Percentiles rank a stretch among this genome's conserved stretches.
Conservation (phyloP, 2,329 filamentous ascomycete species). For the Colletotrichum chrysophilum region DNA sequence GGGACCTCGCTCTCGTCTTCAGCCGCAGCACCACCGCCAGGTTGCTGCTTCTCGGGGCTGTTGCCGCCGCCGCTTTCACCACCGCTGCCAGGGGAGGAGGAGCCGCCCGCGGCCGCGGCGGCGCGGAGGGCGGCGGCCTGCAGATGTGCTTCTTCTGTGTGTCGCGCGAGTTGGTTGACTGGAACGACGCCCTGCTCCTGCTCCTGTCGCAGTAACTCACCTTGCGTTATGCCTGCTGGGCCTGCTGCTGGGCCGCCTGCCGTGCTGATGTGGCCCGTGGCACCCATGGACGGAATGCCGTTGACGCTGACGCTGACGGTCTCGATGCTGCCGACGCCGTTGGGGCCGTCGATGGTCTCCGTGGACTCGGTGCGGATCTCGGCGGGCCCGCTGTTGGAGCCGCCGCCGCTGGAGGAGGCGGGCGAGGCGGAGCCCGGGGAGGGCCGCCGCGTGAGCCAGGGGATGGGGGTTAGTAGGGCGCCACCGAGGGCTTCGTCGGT, state of each 20-base stretch:
- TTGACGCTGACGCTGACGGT: slow-evolving; percentile 81
- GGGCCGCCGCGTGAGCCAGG: slow-evolving; percentile 70
- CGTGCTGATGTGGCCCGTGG: slow-evolving; percentile 26
- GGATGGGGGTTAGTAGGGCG: slow-evolving; percentile 90
- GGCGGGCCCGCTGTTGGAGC: slow-evolving; percentile 25
- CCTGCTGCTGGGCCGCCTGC: slow-evolving; percentile 30
- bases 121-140: slow-evolving; percentile 15
- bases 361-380: slow-evolving; percentile 76
- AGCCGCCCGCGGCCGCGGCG: neutral
- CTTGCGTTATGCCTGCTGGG: slow-evolving; percentile 72
- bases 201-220: slow-evolving; percentile 84
- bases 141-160: slow-evolving; percentile 24
- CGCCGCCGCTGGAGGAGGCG: slow-evolving; percentile 5
- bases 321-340: slow-evolving; percentile 79
- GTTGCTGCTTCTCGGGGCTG: slow-evolving; percentile 23
- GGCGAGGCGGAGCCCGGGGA: slow-evolving; percentile 24
- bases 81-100: neutral
- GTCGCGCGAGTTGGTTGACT: slow-evolving; percentile 61
- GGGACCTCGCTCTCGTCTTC: slow-evolving; percentile 69
- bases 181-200: slow-evolving; percentile 83
- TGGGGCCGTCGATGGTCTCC: slow-evolving; percentile 81
- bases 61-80: slow-evolving; percentile 12
- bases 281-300: slow-evolving; percentile 62
- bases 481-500: slow-evolving; percentile 91
- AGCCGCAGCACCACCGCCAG: slow-evolving; percentile 37